Evolutionary conservation across 140 eudicot genomes (phyloP).

Genomic region (Eryngium alpinum): DNA sequence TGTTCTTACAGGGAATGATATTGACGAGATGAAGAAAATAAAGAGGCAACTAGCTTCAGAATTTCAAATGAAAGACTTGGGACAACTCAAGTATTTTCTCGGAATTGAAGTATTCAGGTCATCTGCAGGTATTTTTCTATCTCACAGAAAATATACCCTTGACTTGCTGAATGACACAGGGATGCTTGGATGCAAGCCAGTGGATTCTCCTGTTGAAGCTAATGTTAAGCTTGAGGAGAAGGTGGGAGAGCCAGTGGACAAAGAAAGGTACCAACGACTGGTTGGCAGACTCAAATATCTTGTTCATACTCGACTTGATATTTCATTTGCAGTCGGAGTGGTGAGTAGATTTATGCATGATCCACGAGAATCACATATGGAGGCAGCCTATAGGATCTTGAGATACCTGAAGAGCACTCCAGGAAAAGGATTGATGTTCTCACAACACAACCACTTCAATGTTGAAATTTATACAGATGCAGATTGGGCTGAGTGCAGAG

Average conservation of each 20-base stretch:
- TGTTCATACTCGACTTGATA: too few relatives aligned
- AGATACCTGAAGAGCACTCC: not conserved
- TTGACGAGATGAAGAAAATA: not conserved
- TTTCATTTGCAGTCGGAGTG: too few relatives aligned
- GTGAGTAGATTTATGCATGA: too few relatives aligned
- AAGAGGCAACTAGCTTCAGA: not conserved
- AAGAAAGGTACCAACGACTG: too few relatives aligned
- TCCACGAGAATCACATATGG: too few relatives aligned
- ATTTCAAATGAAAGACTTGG: too few relatives aligned
- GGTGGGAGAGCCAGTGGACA: too few relatives aligned
- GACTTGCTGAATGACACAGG: too few relatives aligned
- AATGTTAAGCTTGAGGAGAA: not conserved
- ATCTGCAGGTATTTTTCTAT: not conserved
- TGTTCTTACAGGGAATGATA: not conserved
- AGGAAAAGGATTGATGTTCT: not conserved
- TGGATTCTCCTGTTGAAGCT: not conserved
- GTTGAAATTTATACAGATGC: not conserved
- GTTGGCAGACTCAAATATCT: too few relatives aligned
- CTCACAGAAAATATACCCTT: too few relatives aligned
- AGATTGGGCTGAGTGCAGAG: not conserved
- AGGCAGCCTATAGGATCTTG: too few relatives aligned
- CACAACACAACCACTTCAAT: not conserved
- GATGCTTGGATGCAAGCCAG: not conserved
- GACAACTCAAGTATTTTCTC: not conserved
- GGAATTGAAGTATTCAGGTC: not conserved